phyloP scores from a whole-genome alignment of 495 filamentous ascomycete species.

The Chaetomium cochliodes region DNA sequence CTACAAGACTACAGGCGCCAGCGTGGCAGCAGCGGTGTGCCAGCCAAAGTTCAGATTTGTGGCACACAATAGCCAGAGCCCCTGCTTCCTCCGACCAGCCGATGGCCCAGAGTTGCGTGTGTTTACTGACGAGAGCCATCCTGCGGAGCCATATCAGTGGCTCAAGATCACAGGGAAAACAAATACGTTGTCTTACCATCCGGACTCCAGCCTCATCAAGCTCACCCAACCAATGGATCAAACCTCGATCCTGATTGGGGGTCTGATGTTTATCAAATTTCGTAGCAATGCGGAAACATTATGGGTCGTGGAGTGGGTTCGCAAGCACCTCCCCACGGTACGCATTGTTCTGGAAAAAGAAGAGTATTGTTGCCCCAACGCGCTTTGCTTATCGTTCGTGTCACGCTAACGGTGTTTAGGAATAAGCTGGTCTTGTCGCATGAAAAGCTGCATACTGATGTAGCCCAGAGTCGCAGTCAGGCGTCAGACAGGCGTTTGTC shows the following conservation, averaged over 20 bases:
- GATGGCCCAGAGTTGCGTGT: conserved; percentile 22
- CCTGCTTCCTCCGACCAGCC: conserved; percentile 10
- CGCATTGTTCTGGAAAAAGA: not conserved
- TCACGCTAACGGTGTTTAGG: conserved; percentile 9
- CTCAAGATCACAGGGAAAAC: conserved; percentile 25
- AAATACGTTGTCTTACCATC: conserved; percentile 9
- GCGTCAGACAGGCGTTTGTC: not conserved
- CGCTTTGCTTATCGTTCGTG: not conserved
- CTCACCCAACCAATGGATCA: conserved; percentile 22
- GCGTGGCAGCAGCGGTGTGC: conserved; percentile 22
- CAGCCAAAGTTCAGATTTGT: conserved; percentile 19
- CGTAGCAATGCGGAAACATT: conserved; percentile 7
- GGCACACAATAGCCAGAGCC: not conserved
- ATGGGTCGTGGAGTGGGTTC: conserved; percentile 18
- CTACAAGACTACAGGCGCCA: not conserved
- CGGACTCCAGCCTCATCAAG: conserved; percentile 21
- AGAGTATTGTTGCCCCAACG: conserved; percentile 7
- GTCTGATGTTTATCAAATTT: conserved; percentile 19
- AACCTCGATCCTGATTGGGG: not conserved
- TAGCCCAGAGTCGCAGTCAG: not conserved
- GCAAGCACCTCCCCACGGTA: not conserved
- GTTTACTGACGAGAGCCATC: conserved; percentile 11
- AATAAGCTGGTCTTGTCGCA: not conserved
- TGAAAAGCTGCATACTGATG: not conserved
- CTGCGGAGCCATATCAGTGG: conserved; percentile 21